Percentiles rank a stretch among this genome's conserved stretches.
phyloP scores from a whole-genome alignment of 2,329 filamentous ascomycete genomes.

The Aaosphaeria pasadenensis region DNA sequence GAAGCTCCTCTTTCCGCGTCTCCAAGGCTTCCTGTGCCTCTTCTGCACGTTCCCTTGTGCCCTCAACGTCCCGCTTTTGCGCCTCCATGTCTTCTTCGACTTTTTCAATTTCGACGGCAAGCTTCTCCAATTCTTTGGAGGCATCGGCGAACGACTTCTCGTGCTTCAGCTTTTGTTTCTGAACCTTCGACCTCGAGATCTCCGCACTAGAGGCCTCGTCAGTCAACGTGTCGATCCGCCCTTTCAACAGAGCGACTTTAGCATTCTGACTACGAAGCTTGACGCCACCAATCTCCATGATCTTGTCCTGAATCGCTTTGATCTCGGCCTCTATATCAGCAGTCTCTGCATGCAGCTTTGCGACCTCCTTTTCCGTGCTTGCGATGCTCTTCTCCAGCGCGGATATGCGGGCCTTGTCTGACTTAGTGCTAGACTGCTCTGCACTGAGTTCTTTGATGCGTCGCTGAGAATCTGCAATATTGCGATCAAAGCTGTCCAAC shows the following conservation, averaged over 20 bases:
- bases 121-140: constrained; percentile 71
- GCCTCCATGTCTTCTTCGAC: constrained; percentile 75
- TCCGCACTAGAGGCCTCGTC: constrained; percentile 85
- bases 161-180: constrained; percentile 86
- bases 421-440: constrained; percentile 76
- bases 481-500: constrained; percentile 79
- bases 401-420: constrained; percentile 71
- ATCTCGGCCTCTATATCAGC: constrained; percentile 87
- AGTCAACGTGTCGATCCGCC: constrained; percentile 74
- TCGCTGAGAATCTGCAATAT: constrained; percentile 78
- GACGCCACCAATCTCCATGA: constrained; percentile 97
- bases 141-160: constrained; percentile 79
- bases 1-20: constrained; percentile 76
- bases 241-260: constrained; percentile 81
- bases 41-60: constrained; percentile 69
- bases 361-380: constrained; percentile 72
- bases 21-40: constrained; percentile 76
- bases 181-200: constrained; percentile 84
- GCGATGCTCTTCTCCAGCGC: constrained; percentile 75
- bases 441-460: constrained; percentile 80
- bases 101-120: constrained; percentile 70
- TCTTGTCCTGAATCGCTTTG: constrained; percentile 88
- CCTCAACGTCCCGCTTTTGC: constrained; percentile 73
- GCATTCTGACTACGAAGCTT: constrained; percentile 85
- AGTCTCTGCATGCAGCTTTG: constrained; percentile 79